A percentile compares a stretch with the other conserved stretches of the same genome.
phyloP scores from a whole-genome alignment of 2,329 filamentous ascomycete genomes.

The Domatiomyces globalis region DNA sequence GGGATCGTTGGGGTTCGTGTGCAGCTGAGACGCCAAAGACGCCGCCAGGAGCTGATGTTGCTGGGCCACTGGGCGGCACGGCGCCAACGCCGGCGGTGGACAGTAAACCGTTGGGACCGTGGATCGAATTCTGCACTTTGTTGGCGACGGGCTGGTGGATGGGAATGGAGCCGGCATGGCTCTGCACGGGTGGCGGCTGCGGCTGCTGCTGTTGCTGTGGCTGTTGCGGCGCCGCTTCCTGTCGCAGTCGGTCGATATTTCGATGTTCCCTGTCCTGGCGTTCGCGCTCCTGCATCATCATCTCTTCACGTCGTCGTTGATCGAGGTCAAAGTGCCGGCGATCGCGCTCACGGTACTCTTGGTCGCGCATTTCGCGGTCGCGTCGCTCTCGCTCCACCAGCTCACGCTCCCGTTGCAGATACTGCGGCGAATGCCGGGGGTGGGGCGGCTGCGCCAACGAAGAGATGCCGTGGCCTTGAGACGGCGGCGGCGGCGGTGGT shows the following conservation, averaged over 20 bases:
- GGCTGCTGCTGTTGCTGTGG: constrained; percentile 33
- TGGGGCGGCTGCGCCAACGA: constrained; percentile 9
- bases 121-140: constrained; percentile 64
- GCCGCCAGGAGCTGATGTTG: constrained; percentile 44
- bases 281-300: constrained; percentile 37
- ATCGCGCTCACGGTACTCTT: constrained; percentile 47
- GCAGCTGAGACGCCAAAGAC: constrained; percentile 33
- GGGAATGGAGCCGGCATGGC: constrained; percentile 72
- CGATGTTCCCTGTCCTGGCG: constrained; percentile 34
- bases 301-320: constrained; percentile 40
- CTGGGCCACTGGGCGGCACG: constrained; percentile 38
- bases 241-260: constrained; percentile 30
- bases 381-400: constrained; percentile 35
- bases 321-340: constrained; percentile 21
- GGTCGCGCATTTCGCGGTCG: constrained; percentile 42
- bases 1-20: constrained; percentile 42
- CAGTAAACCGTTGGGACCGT: constrained; percentile 80
- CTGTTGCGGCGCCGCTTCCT: constrained; percentile 36
- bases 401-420: constrained; percentile 23
- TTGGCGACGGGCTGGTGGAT: constrained; percentile 90
- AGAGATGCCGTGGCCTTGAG: constrained; percentile 12
- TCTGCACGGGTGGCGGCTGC: constrained; percentile 59
- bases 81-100: constrained; percentile 51
- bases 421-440: constrained; percentile 18
- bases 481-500: constrained; percentile 16